Evolutionary conservation across 352 stramenopile genomes (phyloP).

Genomic region (Pythium utonaiense): DNA sequence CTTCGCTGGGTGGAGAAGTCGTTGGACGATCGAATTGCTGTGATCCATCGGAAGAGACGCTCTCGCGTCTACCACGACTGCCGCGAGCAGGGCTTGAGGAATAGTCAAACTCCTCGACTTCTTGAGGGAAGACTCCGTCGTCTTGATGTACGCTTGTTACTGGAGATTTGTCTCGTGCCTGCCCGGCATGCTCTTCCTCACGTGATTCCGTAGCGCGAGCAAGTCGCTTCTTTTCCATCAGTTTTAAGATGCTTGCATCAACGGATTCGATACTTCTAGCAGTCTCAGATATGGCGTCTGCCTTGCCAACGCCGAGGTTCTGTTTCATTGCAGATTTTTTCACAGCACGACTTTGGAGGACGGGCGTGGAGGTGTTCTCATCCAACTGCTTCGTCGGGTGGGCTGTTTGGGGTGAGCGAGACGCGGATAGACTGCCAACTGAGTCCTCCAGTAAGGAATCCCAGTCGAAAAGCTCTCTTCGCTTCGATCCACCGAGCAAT

Average conservation of each 20-base stretch:
- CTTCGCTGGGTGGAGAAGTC: not conserved
- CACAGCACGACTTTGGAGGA: not conserved
- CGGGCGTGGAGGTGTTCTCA: not conserved
- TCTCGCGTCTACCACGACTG: not conserved
- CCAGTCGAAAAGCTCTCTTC: constrained; percentile 44
- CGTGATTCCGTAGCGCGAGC: not conserved
- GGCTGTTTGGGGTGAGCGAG: not conserved
- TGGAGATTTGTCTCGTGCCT: not conserved
- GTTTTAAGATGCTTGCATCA: not conserved
- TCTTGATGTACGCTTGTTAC: not conserved
- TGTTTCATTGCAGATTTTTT: not conserved
- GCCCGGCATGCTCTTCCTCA: not conserved
- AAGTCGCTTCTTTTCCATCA: not conserved
- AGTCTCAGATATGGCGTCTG: not conserved
- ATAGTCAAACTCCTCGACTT: not conserved
- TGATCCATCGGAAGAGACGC: not conserved
- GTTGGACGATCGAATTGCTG: not conserved
- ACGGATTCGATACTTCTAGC: not conserved
- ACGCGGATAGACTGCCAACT: not conserved
- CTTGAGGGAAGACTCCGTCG: not conserved
- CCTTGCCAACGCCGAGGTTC: not conserved
- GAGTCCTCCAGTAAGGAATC: constrained; percentile 40
- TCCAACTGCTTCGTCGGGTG: not conserved
- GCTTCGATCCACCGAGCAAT: not conserved
- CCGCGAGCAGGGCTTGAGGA: not conserved